Evolutionary conservation across 139 green algal species (phyloP), one percentile per base, ranked within the genome.

Genomic region (Parachlorella kessleri): DNA sequence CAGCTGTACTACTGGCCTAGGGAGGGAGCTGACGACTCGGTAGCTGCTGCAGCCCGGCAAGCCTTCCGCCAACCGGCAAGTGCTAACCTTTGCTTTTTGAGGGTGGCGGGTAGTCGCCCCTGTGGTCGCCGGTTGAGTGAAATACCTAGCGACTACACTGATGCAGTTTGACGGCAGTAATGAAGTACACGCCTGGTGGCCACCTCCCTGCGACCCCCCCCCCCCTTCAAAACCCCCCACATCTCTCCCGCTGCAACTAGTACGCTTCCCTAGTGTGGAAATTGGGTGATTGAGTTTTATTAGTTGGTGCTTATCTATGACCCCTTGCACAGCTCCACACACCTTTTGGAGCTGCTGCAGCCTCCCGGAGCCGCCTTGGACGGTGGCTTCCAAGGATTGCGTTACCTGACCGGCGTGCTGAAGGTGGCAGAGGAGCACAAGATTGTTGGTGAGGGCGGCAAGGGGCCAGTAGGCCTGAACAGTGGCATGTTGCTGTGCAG

Each of bases 371-470:
- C 55, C 0, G 28, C 9, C 2, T 32, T 73, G n/a, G 78, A 83
- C 21, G 70, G 71, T 33, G 78, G 48, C 1, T 83, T 83, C 69
- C 39, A 35, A 3, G 78, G 53, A 30, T 24, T 78, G 35, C 78
- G 78, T 14, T 83, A 83, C 55, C 72, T 83, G 33, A 59, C 64
- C 1, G 67, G 64, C 2, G 37, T 83, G 35, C 55, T 83, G 48
- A 38, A 40, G 18, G 48, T 83, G 2, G 78, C 78, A 2, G 54
- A 38, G 24, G 79, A 83, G 64, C 72, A 78, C 48, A 18, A 39
- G 55, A 71, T 80, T n/a, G n/a, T n/a, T n/a, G n/a, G n/a, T n/a
- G n/a, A n/a, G n/a, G n/a, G n/a, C n/a, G n/a, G n/a, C n/a, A n/a
- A n/a, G n/a, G n/a, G n/a, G n/a, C n/a, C n/a, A n/a, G n/a, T n/a